Evolutionary conservation across 371 early-diverging fungal species (phyloP).

Genomic region (Circinella umbellata): DNA sequence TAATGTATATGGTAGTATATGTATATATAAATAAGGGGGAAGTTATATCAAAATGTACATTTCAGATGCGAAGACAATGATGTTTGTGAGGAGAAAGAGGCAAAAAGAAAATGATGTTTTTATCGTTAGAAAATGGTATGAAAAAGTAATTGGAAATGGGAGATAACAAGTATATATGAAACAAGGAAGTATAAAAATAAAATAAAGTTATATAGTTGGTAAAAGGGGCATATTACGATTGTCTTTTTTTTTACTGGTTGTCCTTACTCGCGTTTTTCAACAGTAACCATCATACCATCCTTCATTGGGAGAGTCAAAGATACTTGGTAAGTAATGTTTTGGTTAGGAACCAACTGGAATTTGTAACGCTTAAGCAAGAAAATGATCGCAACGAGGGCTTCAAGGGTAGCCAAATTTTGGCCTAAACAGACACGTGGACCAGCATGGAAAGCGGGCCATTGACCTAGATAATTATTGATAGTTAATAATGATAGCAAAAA

Average conservation of each 20-base stretch:
- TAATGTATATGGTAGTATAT: too few relatives aligned
- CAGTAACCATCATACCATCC: constrained; percentile 47
- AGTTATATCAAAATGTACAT: constrained; percentile 3
- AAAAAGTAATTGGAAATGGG: too few relatives aligned
- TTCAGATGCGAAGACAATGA: not conserved
- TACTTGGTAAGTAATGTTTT: constrained; percentile 36
- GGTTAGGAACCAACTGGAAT: constrained; percentile 48
- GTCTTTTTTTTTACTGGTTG: too few relatives aligned
- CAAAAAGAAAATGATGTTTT: too few relatives aligned
- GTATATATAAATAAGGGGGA: not conserved
- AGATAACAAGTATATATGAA: too few relatives aligned
- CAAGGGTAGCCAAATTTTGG: constrained; percentile 61
- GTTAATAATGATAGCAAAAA: too few relatives aligned
- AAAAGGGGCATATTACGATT: too few relatives aligned
- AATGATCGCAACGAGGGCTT: constrained; percentile 53
- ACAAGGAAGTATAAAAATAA: too few relatives aligned
- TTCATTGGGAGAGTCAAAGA: constrained; percentile 61
- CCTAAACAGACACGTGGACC: constrained; percentile 46
- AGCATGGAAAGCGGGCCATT: constrained; percentile 58
- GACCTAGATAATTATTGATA: constrained; percentile 8
- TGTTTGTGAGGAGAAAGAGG: too few relatives aligned
- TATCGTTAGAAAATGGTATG: too few relatives aligned
- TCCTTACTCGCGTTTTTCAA: constrained; percentile 28
- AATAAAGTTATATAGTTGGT: too few relatives aligned
- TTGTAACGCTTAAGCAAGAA: constrained; percentile 51